These are phyloP conservation scores for Penicillium sp. DNA, from an alignment of 2,329 filamentous ascomycete genomes.

Conservation along the genomic window DNA sequence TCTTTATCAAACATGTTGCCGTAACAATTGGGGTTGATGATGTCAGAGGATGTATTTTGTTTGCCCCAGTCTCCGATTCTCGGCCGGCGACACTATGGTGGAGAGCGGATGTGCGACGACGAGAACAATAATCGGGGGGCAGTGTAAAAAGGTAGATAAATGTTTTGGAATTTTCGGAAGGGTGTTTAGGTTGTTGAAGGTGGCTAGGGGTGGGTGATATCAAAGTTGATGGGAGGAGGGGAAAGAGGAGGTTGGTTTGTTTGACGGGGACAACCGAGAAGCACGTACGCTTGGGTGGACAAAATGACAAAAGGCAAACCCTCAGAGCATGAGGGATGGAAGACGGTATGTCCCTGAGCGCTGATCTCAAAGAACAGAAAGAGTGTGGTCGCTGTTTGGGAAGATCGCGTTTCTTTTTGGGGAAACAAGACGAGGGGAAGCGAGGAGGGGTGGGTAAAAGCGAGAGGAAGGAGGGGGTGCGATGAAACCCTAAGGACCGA, in stretches of 20 bases:
- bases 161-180: background rate
- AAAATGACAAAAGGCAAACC: constrained; percentile 28
- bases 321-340: constrained; percentile 30
- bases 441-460: constrained; percentile 27
- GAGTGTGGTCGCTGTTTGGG: constrained; percentile 20
- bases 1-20: constrained; percentile 4
- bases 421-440: constrained; percentile 13
- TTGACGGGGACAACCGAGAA: constrained; percentile 8
- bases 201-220: background rate
- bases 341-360: constrained; percentile 18
- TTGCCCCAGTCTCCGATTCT: constrained; percentile 5
- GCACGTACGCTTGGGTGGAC: constrained; percentile 31
- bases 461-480: constrained; percentile 26
- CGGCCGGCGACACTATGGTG: constrained; percentile 5
- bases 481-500: constrained; percentile 15
- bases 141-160: background rate
- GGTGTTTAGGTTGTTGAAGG: background rate
- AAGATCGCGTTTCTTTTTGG: constrained; percentile 17
- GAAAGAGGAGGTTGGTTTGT: constrained; percentile 13
- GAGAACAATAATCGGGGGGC: background rate
- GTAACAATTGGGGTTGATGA: constrained; percentile 1
- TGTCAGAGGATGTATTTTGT: constrained; percentile 21
- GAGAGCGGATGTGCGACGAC: constrained; percentile 5
- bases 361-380: constrained; percentile 20
- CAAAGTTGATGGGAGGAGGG: constrained; percentile 5